These are phyloP conservation scores for Teunomyces aglyptinius DNA, from an alignment of 805 yeast species.

Conservation along the genomic window DNA sequence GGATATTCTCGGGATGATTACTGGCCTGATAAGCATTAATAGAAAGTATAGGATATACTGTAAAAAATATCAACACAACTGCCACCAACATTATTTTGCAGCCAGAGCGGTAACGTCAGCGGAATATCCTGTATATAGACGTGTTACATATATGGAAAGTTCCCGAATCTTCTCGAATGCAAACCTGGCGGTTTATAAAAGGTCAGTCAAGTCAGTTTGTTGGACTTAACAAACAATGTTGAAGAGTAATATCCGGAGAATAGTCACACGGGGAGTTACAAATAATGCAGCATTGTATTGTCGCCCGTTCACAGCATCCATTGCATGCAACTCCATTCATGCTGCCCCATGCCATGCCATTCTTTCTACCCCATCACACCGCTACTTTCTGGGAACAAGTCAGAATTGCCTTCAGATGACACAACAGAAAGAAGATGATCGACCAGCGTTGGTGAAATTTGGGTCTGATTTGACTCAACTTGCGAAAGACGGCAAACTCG, in stretches of 20 bases:
- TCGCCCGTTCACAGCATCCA: neutral
- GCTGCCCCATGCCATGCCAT: too few relatives aligned
- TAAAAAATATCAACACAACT: too few relatives aligned
- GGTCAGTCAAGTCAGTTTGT: neutral
- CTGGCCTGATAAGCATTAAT: slow-evolving; percentile 27
- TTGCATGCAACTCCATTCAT: neutral
- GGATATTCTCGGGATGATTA: slow-evolving; percentile 48
- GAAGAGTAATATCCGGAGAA: neutral
- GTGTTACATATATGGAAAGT: slow-evolving; percentile 12
- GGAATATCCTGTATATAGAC: neutral
- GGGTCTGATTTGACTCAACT: slow-evolving; percentile 85
- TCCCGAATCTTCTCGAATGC: slow-evolving; percentile 10
- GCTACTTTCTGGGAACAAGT: slow-evolving; percentile 21
- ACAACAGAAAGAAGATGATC: slow-evolving; percentile 47
- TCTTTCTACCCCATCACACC: too few relatives aligned
- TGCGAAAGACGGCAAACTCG: slow-evolving; percentile 87
- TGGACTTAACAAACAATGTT: slow-evolving; percentile 1
- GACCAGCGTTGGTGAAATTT: slow-evolving; percentile 76
- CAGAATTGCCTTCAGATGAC: slow-evolving; percentile 34
- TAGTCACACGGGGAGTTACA: neutral
- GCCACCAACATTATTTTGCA: neutral
- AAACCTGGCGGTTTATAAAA: neutral
- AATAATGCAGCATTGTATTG: neutral
- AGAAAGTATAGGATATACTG: slow-evolving; percentile 3
- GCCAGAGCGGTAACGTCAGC: neutral